Percentiles rank a stretch among this genome's conserved stretches.
Conservation (phyloP, 2,329 filamentous ascomycete species). For the Pestalotiopsis sp. region DNA sequence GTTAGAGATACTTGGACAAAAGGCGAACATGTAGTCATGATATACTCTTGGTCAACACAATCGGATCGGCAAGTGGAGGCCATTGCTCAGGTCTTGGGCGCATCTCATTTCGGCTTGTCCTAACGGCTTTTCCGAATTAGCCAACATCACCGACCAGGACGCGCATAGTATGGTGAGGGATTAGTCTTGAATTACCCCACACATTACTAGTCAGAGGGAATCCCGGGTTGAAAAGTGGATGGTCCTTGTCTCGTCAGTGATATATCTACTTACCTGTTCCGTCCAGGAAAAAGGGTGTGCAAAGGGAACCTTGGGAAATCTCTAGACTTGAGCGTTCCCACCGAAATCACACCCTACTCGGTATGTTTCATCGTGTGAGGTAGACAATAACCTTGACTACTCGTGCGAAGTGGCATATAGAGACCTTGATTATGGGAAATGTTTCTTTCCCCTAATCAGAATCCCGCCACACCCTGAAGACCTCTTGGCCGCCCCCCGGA, state of each 20-base stretch:
- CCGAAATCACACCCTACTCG: too few relatives aligned
- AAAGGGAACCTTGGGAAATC: too few relatives aligned
- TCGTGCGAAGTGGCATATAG: too few relatives aligned
- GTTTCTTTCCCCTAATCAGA: too few relatives aligned
- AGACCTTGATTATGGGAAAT: too few relatives aligned
- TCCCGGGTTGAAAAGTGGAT: not conserved
- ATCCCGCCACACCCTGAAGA: not conserved
- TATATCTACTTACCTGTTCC: not conserved
- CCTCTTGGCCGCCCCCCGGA: not conserved
- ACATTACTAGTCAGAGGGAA: not conserved
- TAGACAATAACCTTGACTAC: too few relatives aligned
- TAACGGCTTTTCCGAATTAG: not conserved
- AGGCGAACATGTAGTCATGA: not conserved
- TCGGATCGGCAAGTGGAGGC: not conserved
- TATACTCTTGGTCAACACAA: not conserved
- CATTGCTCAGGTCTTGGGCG: not conserved
- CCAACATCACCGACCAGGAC: not conserved
- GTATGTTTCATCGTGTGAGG: too few relatives aligned
- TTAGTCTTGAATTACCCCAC: not conserved
- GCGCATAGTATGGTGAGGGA: not conserved
- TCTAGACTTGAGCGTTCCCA: too few relatives aligned
- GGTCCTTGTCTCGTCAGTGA: not conserved
- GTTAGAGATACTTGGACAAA: not conserved
- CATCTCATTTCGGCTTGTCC: not conserved
- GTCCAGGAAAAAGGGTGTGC: too few relatives aligned